Base-by-base conservation (phyloP, 2,329 filamentous ascomycete genomes). In the Colletotrichum destructivum region DNA sequence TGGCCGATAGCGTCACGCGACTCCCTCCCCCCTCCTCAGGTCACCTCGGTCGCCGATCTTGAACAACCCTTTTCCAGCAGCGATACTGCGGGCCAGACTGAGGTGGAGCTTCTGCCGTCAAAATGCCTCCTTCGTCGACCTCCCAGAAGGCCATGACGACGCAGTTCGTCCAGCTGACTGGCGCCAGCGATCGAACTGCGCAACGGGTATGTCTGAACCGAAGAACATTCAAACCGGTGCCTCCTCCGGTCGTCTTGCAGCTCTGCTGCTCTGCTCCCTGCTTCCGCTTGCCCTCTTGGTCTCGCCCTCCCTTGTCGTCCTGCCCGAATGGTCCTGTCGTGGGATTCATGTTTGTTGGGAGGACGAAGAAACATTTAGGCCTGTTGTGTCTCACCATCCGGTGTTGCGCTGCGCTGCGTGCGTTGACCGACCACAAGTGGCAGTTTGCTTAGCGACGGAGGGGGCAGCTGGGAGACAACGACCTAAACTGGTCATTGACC, bases 101-200 rank as follows among this genome's bases (percentile, higher is more conserved):
- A 64, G 38, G 52, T 51, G 46, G 56, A 54, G 52, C 21, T 21
- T 40, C 23, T 15, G 44, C 52, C n/a, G 44, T 60, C 49, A 77
- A 62, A 63, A 83, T 84, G 83, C 79, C 83, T 69, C 80, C 81
- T 42, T 77, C 78, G 55, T 79, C 81, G 46, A 74, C 82, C 59
- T 80, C 82, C 73, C 82, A 86, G 75, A 85, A 82, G 79, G 76
- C 79, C 51, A 69, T 84, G 75, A 77, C 83, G 71, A 74, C 77
- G 61, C 80, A 86, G 76, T 87, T 88, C 74, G 76, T 83, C 61
- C 74, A 78, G 61, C 75, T 84, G 57, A 87, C 86, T 13, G 84
- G 85, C 44, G 81, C 82, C 18, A 78, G 79, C 18, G 85, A 86
- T 63, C 82, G 84, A 71, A 81, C 79, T 44, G 85, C 86, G 46